Conservation (phyloP, 139 green algal genomes). For the Chlamydomonas schloesseri region DNA sequence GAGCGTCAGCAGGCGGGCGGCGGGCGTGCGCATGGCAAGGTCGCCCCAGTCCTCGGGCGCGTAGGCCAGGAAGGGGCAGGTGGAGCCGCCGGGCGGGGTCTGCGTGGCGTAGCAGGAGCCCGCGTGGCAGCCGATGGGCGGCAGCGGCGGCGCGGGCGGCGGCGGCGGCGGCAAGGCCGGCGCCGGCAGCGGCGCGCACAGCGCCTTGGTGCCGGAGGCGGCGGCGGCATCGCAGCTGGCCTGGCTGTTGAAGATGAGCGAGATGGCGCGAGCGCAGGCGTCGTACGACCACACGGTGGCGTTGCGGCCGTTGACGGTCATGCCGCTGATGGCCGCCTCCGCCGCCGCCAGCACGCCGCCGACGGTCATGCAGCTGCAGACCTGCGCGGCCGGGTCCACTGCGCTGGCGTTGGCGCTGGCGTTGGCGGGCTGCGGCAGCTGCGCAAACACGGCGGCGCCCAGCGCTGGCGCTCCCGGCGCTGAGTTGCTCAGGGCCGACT, state of each 20-base stretch:
- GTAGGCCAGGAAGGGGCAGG: not conserved
- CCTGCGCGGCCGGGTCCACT: too few species aligned
- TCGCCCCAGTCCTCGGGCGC: not conserved
- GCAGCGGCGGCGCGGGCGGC: not conserved
- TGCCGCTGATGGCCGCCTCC: not conserved
- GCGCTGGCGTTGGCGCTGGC: too few species aligned
- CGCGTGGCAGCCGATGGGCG: not conserved
- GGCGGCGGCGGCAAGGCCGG: not conserved
- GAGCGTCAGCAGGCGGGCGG: not conserved
- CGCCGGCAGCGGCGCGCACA: not conserved
- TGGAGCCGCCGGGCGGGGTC: too few species aligned
- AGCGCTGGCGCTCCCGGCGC: not conserved
- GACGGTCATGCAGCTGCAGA: not conserved
- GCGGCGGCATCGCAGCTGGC: not conserved
- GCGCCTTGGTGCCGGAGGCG: not conserved
- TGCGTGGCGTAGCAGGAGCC: not conserved
- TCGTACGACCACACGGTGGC: conserved; percentile 20
- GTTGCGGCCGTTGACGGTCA: too few species aligned
- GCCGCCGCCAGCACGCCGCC: not conserved
- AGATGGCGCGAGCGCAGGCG: not conserved
- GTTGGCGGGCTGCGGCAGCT: not conserved
- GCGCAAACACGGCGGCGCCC: not conserved
- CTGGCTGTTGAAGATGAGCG: not conserved
- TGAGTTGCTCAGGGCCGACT: not conserved
- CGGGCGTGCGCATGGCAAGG: not conserved